Evolutionary conservation across 257 asterid genomes (phyloP).

Genomic region (Plantago major): DNA sequence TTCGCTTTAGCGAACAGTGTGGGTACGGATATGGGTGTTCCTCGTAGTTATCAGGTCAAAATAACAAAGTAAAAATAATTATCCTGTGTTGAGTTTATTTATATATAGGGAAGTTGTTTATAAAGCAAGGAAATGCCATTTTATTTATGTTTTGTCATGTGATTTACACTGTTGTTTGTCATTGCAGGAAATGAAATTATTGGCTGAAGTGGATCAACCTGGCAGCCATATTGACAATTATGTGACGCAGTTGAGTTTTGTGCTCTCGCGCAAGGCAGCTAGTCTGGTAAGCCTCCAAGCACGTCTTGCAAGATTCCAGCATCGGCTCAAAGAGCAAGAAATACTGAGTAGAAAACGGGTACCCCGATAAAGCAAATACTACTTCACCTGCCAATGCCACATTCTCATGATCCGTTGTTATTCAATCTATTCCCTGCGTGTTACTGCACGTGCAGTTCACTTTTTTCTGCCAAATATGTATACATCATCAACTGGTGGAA

Average conservation of each 20-base stretch:
- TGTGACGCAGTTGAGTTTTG: slow-evolving; percentile 76
- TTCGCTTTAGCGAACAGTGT: too few species aligned
- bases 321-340: slow-evolving; percentile 92
- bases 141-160: not conserved
- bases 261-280: slow-evolving; percentile 92
- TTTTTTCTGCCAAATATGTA: slow-evolving; percentile 26
- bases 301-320: slow-evolving; percentile 96
- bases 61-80: too few species aligned
- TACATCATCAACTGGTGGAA: slow-evolving; percentile 22
- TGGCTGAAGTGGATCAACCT: slow-evolving; percentile 94
- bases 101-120: too few species aligned
- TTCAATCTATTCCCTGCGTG: not conserved
- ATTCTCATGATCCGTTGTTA: slow-evolving; percentile 2
- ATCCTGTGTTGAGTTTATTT: too few species aligned
- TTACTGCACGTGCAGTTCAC: slow-evolving; percentile 31
- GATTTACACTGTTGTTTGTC: slow-evolving; percentile 21
- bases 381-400: slow-evolving; percentile 13
- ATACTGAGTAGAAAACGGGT: slow-evolving; percentile 85
- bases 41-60: too few species aligned
- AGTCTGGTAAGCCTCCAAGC: slow-evolving; percentile 94
- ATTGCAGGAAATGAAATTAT: slow-evolving; percentile 89
- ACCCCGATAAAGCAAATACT: slow-evolving; percentile 38
- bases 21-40: too few species aligned
- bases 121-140: not conserved
- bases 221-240: slow-evolving; percentile 90